Conservation (phyloP, 139 green algal species). For the Medakamo hakoo region DNA sequence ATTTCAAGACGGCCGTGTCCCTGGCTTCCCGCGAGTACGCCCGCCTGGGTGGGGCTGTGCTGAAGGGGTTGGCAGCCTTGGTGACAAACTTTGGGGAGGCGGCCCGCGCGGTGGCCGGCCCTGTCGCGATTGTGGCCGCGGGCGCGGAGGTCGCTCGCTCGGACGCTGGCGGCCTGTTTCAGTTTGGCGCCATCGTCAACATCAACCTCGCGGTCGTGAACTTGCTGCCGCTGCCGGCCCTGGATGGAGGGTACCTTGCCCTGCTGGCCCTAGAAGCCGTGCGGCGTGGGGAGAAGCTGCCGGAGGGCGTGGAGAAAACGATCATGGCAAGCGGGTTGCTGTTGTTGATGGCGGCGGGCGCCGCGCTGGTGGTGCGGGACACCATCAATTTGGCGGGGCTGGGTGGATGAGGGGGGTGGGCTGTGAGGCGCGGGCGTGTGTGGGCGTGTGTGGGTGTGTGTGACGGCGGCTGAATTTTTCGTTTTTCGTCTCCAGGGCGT, state of each 20-base stretch:
- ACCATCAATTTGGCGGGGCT: slow-evolving; percentile 30
- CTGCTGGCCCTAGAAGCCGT: slow-evolving; percentile 70
- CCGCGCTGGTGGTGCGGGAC: slow-evolving; percentile 70
- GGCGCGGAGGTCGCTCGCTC: slow-evolving; percentile 69
- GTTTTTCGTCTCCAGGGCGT: too few relatives aligned
- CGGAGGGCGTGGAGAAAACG: slow-evolving; percentile 55
- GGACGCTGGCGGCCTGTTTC: slow-evolving; percentile 50
- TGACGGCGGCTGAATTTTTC: too few relatives aligned
- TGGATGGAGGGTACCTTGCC: slow-evolving; percentile 78
- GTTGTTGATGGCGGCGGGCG: slow-evolving; percentile 60
- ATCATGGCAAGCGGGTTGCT: slow-evolving; percentile 79
- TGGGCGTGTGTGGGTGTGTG: too few relatives aligned
- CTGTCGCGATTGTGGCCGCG: slow-evolving; percentile 85
- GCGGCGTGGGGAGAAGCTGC: slow-evolving; percentile 73
- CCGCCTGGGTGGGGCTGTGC: slow-evolving; percentile 2
- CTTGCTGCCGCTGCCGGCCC: slow-evolving; percentile 78
- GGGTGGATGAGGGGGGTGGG: too few relatives aligned
- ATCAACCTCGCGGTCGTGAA: slow-evolving; percentile 98
- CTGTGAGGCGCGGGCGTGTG: too few relatives aligned
- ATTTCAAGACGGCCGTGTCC: not conserved
- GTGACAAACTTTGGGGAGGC: slow-evolving; percentile 52
- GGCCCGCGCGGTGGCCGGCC: slow-evolving; percentile 54
- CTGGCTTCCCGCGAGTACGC: slow-evolving; percentile 4
- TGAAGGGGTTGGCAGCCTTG: slow-evolving; percentile 17
- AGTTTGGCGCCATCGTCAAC: slow-evolving; percentile 95